A percentile compares a stretch with the other conserved stretches of the same genome.
Evolutionary conservation across 345 rosid species (phyloP).

Genomic region (Cardiospermum halicacabum): DNA sequence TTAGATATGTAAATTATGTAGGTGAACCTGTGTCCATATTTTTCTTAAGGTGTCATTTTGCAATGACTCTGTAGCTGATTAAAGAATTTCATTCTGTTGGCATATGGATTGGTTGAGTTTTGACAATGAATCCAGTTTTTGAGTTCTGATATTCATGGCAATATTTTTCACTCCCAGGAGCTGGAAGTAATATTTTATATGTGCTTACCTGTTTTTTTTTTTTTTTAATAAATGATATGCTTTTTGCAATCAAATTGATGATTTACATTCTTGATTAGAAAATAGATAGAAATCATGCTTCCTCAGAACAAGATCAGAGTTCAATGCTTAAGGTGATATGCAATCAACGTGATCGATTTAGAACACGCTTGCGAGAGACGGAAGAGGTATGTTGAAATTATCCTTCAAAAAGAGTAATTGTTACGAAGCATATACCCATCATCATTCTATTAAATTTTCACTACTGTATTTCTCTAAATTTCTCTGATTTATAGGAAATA

Average conservation of each 20-base stretch:
- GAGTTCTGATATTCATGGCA: neutral
- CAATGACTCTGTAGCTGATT: neutral
- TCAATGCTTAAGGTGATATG: slow-evolving; percentile 98
- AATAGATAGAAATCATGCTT: slow-evolving; percentile 59
- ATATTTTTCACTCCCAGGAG: neutral
- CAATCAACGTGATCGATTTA: slow-evolving; percentile 91
- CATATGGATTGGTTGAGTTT: neutral
- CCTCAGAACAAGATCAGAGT: slow-evolving; percentile 86
- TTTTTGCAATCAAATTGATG: slow-evolving; percentile 8
- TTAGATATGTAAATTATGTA: neutral
- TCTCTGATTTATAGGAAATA: slow-evolving; percentile 52
- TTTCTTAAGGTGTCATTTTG: slow-evolving; percentile 1
- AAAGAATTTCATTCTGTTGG: neutral
- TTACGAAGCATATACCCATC: neutral
- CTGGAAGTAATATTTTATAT: neutral
- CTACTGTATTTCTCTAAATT: neutral
- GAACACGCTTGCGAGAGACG: slow-evolving; percentile 75
- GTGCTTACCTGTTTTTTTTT: neutral
- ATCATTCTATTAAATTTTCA: slow-evolving; percentile 1
- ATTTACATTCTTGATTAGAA: slow-evolving; percentile 35
- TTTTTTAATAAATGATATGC: neutral
- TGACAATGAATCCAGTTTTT: neutral
- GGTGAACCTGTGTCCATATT: neutral
- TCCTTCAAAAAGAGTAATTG: slow-evolving; percentile 10
- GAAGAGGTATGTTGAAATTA: slow-evolving; percentile 59